Evolutionary conservation across 2,329 filamentous ascomycete species (phyloP), one percentile per base, ranked within the genome.

Genomic region (Albophoma yamanashiensis): DNA sequence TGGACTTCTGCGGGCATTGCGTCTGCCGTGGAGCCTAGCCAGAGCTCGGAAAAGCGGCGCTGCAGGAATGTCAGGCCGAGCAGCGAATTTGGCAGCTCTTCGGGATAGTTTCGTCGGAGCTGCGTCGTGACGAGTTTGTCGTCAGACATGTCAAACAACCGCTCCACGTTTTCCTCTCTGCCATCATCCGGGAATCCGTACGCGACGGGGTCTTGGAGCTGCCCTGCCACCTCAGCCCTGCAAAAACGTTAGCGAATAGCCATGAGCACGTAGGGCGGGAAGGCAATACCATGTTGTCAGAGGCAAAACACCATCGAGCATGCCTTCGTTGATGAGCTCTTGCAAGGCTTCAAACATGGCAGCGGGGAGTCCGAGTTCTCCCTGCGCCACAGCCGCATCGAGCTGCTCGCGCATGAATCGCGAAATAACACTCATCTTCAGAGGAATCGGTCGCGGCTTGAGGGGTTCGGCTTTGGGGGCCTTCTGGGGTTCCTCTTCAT

Each of bases 251-350:
- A 42, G 56, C 27, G 12, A 14, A 22, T 45, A 27, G 56, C 7
- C 40, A 15, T 20, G 14, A 25, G 22, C 22, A 15, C 34, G 34
- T 20, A 12, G 20, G 50, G 22, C 20, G 40, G 22, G n/a, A n/a
- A 11, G 31, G 20, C 7, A 70, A 53, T 68, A 73, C 73, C 74
- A 76, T 45, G 73, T 73, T 36, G 62, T 65, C 0, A 75, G 64
- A 2, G 72, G 66, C 5, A 72, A 62, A 43, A 59, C 66, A 17
- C 68, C 70, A 38, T 63, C 60, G 4, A 62, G 56, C 6, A 66
- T 34, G 1, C 71, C 70, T 22, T 64, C 58, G 9, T 69, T 62
- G 22, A 75, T 64, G 0, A 62, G 64, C 4, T 64, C 63, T 7
- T 67, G 65, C 7, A 74, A 61, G n/a, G 67, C 63, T 8, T 63